Conservation (phyloP, 2,329 filamentous ascomycete species). For the Sporothrix humicola region DNA sequence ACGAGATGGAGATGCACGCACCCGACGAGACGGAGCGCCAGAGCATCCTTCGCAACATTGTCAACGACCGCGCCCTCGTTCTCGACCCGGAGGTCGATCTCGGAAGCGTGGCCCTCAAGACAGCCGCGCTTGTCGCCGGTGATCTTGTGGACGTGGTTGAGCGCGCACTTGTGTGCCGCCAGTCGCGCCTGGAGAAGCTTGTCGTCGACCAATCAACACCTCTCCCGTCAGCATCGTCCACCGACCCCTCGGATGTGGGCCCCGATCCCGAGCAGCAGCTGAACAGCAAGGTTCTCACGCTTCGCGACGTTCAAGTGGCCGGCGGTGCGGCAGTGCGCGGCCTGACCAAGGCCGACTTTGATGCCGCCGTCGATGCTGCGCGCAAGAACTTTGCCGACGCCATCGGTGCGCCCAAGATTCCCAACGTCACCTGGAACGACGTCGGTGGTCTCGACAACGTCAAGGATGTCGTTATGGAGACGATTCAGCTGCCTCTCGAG, state of each 20-base stretch:
- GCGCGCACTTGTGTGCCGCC: conserved; percentile 78
- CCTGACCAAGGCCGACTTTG: conserved; percentile 83
- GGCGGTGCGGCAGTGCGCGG: conserved; percentile 80
- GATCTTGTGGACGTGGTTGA: conserved; percentile 95
- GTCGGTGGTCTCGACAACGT: conserved; percentile 92
- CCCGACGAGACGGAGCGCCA: conserved; percentile 93
- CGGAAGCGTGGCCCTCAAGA: conserved; percentile 86
- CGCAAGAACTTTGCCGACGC: conserved; percentile 98
- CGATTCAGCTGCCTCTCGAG: conserved; percentile 90
- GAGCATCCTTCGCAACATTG: conserved; percentile 78
- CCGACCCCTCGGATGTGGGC: not conserved
- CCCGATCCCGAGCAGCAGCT: conserved; percentile 31
- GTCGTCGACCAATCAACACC: conserved; percentile 48
- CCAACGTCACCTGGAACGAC: conserved; percentile 95
- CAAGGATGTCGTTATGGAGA: conserved; percentile 96
- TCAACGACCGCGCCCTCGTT: conserved; percentile 76
- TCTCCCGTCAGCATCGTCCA: not conserved
- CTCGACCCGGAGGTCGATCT: conserved; percentile 85
- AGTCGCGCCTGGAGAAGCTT: conserved; percentile 75
- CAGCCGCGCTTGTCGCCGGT: conserved; percentile 90
- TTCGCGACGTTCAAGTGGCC: conserved; percentile 85
- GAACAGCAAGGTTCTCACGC: conserved; percentile 55
- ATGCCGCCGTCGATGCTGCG: conserved; percentile 90
- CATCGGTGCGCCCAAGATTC: conserved; percentile 97
- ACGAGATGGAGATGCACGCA: conserved; percentile 91